Evolutionary conservation across 2,329 filamentous ascomycete species (phyloP), one percentile per base, ranked within the genome.

Genomic region (Trichoderma hamatum): DNA sequence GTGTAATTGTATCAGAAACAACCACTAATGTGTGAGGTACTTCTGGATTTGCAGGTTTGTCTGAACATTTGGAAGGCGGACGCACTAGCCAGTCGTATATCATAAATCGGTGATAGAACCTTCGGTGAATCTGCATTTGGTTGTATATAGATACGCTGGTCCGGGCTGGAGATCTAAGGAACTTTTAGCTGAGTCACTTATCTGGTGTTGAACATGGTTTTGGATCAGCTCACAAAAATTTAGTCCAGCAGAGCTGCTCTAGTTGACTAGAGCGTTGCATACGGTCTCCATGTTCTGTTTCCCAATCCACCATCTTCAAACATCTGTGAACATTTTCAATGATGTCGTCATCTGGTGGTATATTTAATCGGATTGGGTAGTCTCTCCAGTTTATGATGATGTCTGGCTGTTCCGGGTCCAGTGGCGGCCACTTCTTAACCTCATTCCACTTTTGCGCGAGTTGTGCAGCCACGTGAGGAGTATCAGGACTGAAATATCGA

Each of bases 41-140:
- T n/a, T 43, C 34, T 16, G 14, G 5, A n/a, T 21, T 1, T 30
- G 3, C 13, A 13, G 10, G 19, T 7, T 43, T n/a, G 9, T 10
- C n/a, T 3, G 7, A 3, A 19, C 14, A 1, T 3, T 0, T 3
- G 7, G 14, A 10, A n/a, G 14, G 3, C 3, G 3, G 26, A n/a
- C 9, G 13, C 51, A 28, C 26, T 9, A n/a, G 16, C 26, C 51
- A 55, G 3, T 30, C 26, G 16, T 30, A 10, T 10, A 55, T 3
- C 19, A n/a, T 3, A 11, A n/a, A 55, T 30, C 26, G 14, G 11
- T 55, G 51, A 7, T 3, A 4, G 7, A 10, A 19, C 6, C 3
- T 3, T 9, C 9, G 6, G 9, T 10, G 3, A 55, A 55, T 55
- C 14, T 5, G 9, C 1, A 19, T 14, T 55, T 10, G 6, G 9